Percentiles rank a stretch among this genome's conserved stretches.
phyloP scores from a whole-genome alignment of 2,329 filamentous ascomycete genomes.

The Gremmenia infestans region DNA sequence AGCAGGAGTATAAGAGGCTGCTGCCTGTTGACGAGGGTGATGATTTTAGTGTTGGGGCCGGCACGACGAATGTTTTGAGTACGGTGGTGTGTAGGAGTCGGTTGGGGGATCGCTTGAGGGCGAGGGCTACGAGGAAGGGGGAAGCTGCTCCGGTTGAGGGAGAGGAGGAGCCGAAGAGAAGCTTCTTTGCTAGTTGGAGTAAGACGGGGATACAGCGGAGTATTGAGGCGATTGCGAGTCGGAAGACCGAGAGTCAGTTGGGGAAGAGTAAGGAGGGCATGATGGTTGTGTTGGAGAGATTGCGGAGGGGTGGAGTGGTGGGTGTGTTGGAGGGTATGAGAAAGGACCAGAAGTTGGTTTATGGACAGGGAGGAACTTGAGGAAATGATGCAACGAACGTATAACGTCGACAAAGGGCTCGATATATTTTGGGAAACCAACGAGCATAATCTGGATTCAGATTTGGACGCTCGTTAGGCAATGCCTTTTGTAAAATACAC shows the following conservation, averaged over 20 bases:
- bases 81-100: conserved; percentile 68
- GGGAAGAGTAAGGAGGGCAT: conserved; percentile 80
- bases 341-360: conserved; percentile 42
- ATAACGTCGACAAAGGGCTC: neutral
- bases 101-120: conserved; percentile 56
- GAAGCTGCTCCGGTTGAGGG: conserved; percentile 35
- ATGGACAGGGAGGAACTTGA: conserved; percentile 9
- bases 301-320: conserved; percentile 61
- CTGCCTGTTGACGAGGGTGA: conserved; percentile 22
- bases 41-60: conserved; percentile 22
- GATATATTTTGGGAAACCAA: conserved; percentile 1
- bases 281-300: conserved; percentile 71
- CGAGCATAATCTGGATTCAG: conserved; percentile 3
- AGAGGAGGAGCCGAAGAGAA: conserved; percentile 43
- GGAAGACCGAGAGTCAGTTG: conserved; percentile 71
- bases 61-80: conserved; percentile 63
- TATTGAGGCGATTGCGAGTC: conserved; percentile 73
- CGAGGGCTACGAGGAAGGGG: conserved; percentile 33
- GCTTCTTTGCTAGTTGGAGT: conserved; percentile 54
- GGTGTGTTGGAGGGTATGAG: conserved; percentile 68
- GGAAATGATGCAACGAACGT: conserved; percentile 10
- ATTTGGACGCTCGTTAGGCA: conserved; percentile 5
- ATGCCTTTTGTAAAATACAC: conserved; percentile 20
- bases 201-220: conserved; percentile 69
- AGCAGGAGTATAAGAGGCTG: conserved; percentile 57